Evolutionary conservation across 345 rosid species (phyloP), one percentile per base, ranked within the genome.

Genomic region (Anastatica hierochuntica): DNA sequence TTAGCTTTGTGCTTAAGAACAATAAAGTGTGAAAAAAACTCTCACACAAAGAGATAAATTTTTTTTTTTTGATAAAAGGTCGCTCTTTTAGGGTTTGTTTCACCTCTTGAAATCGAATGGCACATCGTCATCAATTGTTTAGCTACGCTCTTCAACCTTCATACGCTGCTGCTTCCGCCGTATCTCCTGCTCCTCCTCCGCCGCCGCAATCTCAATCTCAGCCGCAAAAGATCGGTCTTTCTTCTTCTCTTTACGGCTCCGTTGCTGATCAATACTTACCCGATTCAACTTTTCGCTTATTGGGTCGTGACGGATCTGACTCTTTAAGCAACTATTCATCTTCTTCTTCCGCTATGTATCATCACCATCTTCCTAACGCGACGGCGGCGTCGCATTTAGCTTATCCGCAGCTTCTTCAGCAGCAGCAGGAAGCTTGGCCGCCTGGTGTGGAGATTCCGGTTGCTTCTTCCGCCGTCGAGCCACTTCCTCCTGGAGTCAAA

Each of bases 401-500:
- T 15, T 66, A 64, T 47, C 72, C 76, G 0, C 76, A 68, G 37
- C 37, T 67, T 24, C 19, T 64, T 18, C 72, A 65, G 45, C 75
- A 55, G 37, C 73, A 56, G 24, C 69, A 64, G 15, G 63, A 60
- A 26, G 54, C 67, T 19, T 72, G 74, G 59, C 76, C 77, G 0
- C 74, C 80, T 10, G 76, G 76, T 0, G 69, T 72, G 10, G 82
- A 74, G 33, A 56, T 53, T 44, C 29, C 76, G 10, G 8, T 55
- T 43, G 18, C 72, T 40, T 34, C 70, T 56, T 56, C 71, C n/a
- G 73, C 63, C 37, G 69, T 65, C 21, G 82, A 77, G 29, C 71
- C 77, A 12, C 70, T 72, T 51, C 76, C 66, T 26, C 64, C 79
- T 15, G 72, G 72, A 13, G 53, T 72, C 51, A 81, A 81, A 62